Conservation (phyloP, 1,139 yeast species). For the Schwanniomyces etchellsii region DNA sequence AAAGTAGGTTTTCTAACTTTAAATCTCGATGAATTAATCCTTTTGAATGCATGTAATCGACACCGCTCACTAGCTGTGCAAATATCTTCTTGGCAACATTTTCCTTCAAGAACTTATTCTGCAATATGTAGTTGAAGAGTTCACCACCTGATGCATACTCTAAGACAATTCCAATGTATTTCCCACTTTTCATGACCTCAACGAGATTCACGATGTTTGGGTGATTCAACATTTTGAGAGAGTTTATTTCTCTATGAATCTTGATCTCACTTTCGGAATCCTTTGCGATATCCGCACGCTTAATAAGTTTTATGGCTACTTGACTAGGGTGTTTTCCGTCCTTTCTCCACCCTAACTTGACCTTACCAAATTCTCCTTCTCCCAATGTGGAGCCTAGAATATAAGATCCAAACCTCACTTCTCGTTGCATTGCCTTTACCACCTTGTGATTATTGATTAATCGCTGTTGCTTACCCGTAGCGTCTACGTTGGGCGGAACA, state of each 20-base stretch:
- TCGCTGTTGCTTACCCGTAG: conserved; percentile 1
- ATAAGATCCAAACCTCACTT: conserved; percentile 79
- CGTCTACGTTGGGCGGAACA: too few relatives aligned
- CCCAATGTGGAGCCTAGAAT: conserved; percentile 92
- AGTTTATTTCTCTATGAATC: conserved; percentile 89
- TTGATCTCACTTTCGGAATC: conserved; percentile 83
- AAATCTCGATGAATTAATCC: conserved; percentile 81
- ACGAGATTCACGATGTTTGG: conserved; percentile 90
- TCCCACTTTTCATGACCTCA: conserved; percentile 90
- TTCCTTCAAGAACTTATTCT: conserved; percentile 83
- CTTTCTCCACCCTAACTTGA: conserved; percentile 93
- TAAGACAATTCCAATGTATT: conserved; percentile 90
- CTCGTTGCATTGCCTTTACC: conserved; percentile 37
- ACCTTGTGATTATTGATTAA: conserved; percentile 4
- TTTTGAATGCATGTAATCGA: conserved; percentile 80
- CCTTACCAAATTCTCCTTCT: conserved; percentile 97
- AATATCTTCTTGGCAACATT: conserved; percentile 78
- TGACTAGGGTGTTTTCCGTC: conserved; percentile 74
- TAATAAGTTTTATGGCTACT: conserved; percentile 89
- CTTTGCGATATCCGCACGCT: conserved; percentile 78
- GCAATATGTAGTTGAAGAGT: conserved; percentile 85
- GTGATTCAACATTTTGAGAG: conserved; percentile 77
- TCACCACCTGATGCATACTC: conserved; percentile 99
- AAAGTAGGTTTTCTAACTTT: conserved; percentile 63
- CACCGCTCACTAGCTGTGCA: conserved; percentile 92